These are phyloP conservation scores for Pestalotiopsis sp. DNA, from an alignment of 2,329 filamentous ascomycete species.

Conservation along the genomic window DNA sequence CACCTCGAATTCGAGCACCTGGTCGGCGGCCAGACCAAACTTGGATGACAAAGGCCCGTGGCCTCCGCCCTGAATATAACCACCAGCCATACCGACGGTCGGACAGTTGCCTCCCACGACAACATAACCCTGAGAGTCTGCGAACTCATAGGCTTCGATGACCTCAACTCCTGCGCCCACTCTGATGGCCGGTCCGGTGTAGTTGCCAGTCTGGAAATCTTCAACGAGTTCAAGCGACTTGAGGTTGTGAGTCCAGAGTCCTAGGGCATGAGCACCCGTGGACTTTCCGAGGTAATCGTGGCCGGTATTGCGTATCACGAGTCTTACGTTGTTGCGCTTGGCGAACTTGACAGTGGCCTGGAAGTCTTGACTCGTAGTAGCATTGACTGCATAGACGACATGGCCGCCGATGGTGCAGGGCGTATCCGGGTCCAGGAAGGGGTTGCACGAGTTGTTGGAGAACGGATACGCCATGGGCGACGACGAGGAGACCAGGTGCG, in stretches of 20 bases:
- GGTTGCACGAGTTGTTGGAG: constrained; percentile 7
- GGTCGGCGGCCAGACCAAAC: constrained; percentile 55
- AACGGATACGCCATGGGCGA: constrained; percentile 34
- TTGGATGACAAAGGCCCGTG: constrained; percentile 46
- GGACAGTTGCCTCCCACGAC: constrained; percentile 39
- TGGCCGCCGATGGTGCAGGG: constrained; percentile 1
- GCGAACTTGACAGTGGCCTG: neutral
- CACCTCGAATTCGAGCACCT: constrained; percentile 51
- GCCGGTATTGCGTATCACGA: neutral
- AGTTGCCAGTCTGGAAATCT: constrained; percentile 22
- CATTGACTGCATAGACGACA: neutral
- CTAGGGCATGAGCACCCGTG: constrained; percentile 35
- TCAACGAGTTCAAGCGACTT: constrained; percentile 25
- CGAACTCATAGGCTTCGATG: constrained; percentile 39
- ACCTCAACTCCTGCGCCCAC: constrained; percentile 50
- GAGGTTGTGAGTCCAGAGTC: constrained; percentile 41
- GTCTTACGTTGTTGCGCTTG: neutral
- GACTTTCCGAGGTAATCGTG: constrained; percentile 34
- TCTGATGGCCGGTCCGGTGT: constrained; percentile 46
- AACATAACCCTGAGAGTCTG: constrained; percentile 35
- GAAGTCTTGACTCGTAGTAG: neutral
- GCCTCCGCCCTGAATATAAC: constrained; percentile 58
- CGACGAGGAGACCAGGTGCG: constrained; percentile 19
- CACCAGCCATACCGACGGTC: constrained; percentile 55
- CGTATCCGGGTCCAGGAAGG: neutral